Evolutionary conservation across 2,329 filamentous ascomycete genomes (phyloP).

Genomic region (Aspergillus fructus): DNA sequence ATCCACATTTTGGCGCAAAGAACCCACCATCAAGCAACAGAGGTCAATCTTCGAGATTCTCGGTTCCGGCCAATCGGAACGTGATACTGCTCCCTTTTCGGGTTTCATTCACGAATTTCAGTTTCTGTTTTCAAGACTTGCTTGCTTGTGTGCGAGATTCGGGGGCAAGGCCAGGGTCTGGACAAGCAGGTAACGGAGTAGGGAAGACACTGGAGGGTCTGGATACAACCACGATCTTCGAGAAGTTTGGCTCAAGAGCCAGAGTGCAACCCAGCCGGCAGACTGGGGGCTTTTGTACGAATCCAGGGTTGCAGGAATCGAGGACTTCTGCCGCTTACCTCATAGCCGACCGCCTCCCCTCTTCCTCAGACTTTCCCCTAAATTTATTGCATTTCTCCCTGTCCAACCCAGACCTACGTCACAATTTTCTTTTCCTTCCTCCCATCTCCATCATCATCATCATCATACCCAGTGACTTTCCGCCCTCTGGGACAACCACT

Average conservation of each 20-base stretch:
- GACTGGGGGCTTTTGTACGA: constrained; percentile 22
- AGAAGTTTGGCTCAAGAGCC: not conserved
- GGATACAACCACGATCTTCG: constrained; percentile 1
- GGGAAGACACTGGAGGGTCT: not conserved
- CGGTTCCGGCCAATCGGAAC: constrained; percentile 4
- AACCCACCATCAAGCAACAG: constrained; percentile 21
- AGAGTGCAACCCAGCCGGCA: constrained; percentile 18
- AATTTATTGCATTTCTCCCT: constrained; percentile 27
- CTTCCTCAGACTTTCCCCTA: constrained; percentile 23
- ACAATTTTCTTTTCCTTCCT: constrained; percentile 31
- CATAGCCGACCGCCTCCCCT: constrained; percentile 28
- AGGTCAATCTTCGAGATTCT: constrained; percentile 6
- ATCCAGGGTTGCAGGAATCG: constrained; percentile 23
- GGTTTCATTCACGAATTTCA: not conserved
- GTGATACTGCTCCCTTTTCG: not conserved
- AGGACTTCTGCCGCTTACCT: constrained; percentile 23
- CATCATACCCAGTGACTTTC: constrained; percentile 12
- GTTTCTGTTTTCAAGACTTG: not conserved
- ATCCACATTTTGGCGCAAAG: constrained; percentile 25
- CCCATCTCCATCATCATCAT: constrained; percentile 7
- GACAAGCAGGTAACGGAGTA: constrained; percentile 1
- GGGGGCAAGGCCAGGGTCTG: not conserved
- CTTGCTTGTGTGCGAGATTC: not conserved
- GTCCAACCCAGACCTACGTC: constrained; percentile 38
- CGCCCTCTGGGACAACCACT: constrained; percentile 7